These are phyloP conservation scores for Coix lacrymajobi DNA, from an alignment of 176 grass and related monocot genomes.

Conservation along the genomic window DNA sequence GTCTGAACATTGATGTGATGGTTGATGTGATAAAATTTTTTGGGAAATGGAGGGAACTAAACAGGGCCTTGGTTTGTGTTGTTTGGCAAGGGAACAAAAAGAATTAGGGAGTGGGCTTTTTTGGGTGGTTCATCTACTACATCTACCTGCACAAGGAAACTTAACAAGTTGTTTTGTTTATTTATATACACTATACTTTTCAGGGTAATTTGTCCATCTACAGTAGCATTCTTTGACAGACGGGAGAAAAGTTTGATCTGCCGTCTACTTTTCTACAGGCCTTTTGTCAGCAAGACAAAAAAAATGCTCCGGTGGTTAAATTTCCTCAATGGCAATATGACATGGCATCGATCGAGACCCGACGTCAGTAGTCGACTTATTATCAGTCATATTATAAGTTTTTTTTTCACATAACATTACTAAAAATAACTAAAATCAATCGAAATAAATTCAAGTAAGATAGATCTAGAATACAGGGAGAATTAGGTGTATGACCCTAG, in stretches of 20 bases:
- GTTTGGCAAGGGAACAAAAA: conserved; percentile 5
- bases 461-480: too few relatives aligned
- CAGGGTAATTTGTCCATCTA: not conserved
- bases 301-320: not conserved
- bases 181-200: not conserved
- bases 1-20: too few relatives aligned
- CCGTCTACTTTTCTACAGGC: not conserved
- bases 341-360: not conserved
- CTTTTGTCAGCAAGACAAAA: conserved; percentile 10
- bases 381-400: too few relatives aligned
- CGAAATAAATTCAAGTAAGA: too few relatives aligned
- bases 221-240: not conserved
- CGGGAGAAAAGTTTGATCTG: not conserved
- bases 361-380: too few relatives aligned
- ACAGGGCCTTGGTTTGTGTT: not conserved
- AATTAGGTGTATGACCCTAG: too few relatives aligned
- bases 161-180: not conserved
- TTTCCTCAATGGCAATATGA: too few relatives aligned
- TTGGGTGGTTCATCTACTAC: conserved; percentile 29
- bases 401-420: too few relatives aligned
- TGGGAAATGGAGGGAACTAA: too few relatives aligned
- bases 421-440: too few relatives aligned
- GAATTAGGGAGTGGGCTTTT: not conserved
- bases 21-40: too few relatives aligned
- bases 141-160: conserved; percentile 23